Evolutionary conservation across 2,329 filamentous ascomycete species (phyloP).

Genomic region (Diaporthe citriasiana): DNA sequence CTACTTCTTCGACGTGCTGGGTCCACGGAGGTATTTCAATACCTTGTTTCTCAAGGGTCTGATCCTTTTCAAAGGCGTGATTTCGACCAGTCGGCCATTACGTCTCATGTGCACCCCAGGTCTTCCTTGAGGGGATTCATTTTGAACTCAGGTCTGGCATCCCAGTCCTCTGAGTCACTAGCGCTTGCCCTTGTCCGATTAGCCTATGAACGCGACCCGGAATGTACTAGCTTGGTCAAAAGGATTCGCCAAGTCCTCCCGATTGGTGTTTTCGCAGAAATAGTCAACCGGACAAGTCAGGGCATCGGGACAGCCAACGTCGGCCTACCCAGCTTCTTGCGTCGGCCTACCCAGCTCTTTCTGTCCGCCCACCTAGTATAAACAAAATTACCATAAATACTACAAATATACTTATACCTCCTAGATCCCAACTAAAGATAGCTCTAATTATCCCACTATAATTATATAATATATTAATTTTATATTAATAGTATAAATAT

Average conservation of each 20-base stretch:
- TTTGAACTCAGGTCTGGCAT: not conserved
- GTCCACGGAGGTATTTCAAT: not conserved
- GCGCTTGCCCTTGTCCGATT: rapidly evolving
- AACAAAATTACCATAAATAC: no score
- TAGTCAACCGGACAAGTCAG: not conserved
- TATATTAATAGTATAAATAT: no score
- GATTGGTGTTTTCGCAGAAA: rapidly evolving
- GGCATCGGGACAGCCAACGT: no score
- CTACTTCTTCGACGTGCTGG: rapidly evolving
- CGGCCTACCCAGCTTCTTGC: no score
- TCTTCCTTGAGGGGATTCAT: not conserved
- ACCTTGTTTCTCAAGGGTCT: not conserved
- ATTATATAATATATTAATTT: no score
- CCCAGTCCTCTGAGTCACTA: not conserved
- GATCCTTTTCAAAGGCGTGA: rapidly evolving
- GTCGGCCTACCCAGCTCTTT: no score
- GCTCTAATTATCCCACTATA: no score
- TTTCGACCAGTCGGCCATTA: rapidly evolving
- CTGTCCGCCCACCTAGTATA: no score
- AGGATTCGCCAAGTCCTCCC: not conserved
- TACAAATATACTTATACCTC: no score
- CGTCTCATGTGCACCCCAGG: rapidly evolving
- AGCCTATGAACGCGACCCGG: rapidly evolving
- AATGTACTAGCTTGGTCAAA: no score
- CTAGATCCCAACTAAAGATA: no score